Evolutionary conservation across 306 rosid species (phyloP).

Genomic region (Arachis stenosperma): DNA sequence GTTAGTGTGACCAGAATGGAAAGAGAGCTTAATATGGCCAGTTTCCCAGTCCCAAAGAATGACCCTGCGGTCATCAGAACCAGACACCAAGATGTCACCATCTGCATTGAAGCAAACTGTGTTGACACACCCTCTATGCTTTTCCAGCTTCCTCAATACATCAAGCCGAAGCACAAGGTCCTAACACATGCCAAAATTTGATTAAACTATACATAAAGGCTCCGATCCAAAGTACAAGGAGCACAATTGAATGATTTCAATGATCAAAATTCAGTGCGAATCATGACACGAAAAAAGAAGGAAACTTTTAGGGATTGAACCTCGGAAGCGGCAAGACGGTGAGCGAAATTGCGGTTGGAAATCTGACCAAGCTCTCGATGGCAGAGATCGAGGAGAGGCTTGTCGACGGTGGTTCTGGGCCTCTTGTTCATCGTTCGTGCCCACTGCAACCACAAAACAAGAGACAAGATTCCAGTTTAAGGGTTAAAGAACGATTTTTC

Average conservation of each 20-base stretch:
- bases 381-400: slow-evolving; percentile 67
- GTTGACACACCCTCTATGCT: slow-evolving; percentile 85
- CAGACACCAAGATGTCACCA: slow-evolving; percentile 79
- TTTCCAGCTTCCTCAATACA: slow-evolving; percentile 57
- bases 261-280: neutral
- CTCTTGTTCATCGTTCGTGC: slow-evolving; percentile 65
- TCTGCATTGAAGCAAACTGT: slow-evolving; percentile 76
- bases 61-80: slow-evolving; percentile 80
- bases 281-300: neutral
- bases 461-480: neutral
- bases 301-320: slow-evolving; percentile 31
- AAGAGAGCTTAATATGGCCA: slow-evolving; percentile 56
- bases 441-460: neutral
- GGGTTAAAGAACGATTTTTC: neutral
- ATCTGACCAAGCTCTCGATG: slow-evolving; percentile 77
- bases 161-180: slow-evolving; percentile 85
- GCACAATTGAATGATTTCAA: neutral
- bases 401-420: slow-evolving; percentile 43
- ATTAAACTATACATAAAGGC: neutral
- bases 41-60: slow-evolving; percentile 89
- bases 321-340: slow-evolving; percentile 76
- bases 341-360: slow-evolving; percentile 64
- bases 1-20: slow-evolving; percentile 68
- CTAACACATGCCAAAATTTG: slow-evolving; percentile 35
- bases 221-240: neutral